A percentile compares a stretch with the other conserved stretches of the same genome.
phyloP scores from a whole-genome alignment of 2,329 filamentous ascomycete species.

The Gaeumannomyces tritici region DNA sequence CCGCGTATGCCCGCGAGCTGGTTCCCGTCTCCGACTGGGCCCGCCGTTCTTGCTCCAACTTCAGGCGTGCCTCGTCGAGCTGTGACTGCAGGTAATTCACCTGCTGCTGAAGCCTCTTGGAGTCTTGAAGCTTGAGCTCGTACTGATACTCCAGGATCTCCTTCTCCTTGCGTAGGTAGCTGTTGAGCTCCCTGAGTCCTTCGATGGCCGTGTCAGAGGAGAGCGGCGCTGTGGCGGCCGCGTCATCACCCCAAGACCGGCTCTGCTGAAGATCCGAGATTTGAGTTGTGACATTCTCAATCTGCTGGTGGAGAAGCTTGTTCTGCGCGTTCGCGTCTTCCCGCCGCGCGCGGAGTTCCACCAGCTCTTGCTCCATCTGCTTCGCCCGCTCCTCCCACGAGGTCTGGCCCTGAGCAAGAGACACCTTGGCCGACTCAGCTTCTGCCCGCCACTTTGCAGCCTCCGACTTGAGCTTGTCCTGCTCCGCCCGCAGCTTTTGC shows the following conservation, averaged over 20 bases:
- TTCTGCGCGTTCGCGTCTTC: constrained; percentile 87
- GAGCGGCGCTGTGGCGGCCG: constrained; percentile 43
- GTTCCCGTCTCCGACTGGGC: constrained; percentile 64
- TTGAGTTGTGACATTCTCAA: constrained; percentile 74
- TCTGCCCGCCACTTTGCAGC: constrained; percentile 67
- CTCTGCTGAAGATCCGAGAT: constrained; percentile 72
- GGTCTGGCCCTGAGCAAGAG: constrained; percentile 69
- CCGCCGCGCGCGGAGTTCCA: constrained; percentile 66
- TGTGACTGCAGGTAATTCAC: constrained; percentile 79
- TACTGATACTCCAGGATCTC: constrained; percentile 97
- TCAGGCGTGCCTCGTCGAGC: constrained; percentile 79
- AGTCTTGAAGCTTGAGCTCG: constrained; percentile 79
- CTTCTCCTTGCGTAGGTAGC: constrained; percentile 87
- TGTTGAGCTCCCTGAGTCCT: constrained; percentile 81
- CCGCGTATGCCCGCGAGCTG: constrained; percentile 70
- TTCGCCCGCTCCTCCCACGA: constrained; percentile 81
- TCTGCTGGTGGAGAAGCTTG: constrained; percentile 77
- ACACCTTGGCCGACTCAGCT: constrained; percentile 74
- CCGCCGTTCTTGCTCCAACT: constrained; percentile 81
- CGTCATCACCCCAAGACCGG: constrained; percentile 40
- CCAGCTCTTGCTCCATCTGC: constrained; percentile 74
- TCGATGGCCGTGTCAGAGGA: constrained; percentile 53
- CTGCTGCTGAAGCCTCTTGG: constrained; percentile 81
- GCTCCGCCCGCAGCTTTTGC: constrained; percentile 67
- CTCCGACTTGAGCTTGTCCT: constrained; percentile 74